phyloP scores from a whole-genome alignment of 75 land plant genomes.

The Chamaecyparis obtusa region DNA sequence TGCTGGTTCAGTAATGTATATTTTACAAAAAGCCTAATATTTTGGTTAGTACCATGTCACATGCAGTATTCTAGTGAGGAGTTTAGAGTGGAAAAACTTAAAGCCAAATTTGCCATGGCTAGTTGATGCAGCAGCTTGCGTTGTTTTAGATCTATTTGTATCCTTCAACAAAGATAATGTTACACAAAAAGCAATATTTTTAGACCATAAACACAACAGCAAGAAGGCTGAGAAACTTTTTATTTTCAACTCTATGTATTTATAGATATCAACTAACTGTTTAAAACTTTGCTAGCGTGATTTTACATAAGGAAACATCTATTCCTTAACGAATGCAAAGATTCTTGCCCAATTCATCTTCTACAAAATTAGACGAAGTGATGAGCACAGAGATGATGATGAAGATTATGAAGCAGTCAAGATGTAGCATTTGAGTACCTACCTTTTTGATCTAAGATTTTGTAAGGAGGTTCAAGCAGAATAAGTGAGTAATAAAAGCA shows the following conservation, averaged over 20 bases:
- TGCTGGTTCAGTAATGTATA: too few relatives aligned
- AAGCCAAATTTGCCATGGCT: conserved; percentile 85
- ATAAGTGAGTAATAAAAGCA: too few relatives aligned
- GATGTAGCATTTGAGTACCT: neutral
- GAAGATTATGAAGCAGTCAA: neutral
- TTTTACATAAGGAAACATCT: neutral
- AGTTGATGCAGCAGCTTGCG: conserved; percentile 79
- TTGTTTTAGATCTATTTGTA: conserved; percentile 75
- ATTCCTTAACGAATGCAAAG: neutral
- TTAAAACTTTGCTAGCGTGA: neutral
- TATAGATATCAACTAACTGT: too few relatives aligned
- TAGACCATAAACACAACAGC: too few relatives aligned
- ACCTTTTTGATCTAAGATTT: neutral
- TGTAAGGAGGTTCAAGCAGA: too few relatives aligned
- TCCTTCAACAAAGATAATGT: conserved; percentile 26
- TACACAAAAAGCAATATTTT: neutral
- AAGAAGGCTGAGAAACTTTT: neutral
- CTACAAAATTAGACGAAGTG: neutral
- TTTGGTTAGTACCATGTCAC: too few relatives aligned
- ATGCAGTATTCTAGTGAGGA: conserved; percentile 72
- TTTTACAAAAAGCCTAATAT: neutral
- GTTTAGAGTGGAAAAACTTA: conserved; percentile 60
- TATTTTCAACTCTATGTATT: neutral
- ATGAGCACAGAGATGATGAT: neutral
- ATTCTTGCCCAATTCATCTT: neutral